Base-by-base conservation (phyloP, 257 asterid species). In the Cruciata laevipes region DNA sequence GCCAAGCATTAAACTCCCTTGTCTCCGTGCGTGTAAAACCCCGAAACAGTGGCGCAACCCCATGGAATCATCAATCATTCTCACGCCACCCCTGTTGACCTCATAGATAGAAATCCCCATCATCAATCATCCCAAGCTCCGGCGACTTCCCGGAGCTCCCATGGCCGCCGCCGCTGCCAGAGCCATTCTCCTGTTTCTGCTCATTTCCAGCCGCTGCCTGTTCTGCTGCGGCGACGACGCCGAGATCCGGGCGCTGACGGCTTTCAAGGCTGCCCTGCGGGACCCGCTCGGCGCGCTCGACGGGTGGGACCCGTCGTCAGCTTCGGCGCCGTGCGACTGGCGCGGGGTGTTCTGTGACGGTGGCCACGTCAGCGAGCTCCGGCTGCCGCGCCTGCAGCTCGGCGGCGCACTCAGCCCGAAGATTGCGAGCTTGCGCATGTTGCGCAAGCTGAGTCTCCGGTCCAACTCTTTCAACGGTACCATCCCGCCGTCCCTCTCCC, bases 261-360 rank as follows among this genome's bases (percentile, higher is more conserved):
- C 85, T n/a, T 72, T 87, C 18, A 87, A 79, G 76, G 76, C 59
- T 52, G 61, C 72, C 69, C 72, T 87, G 12, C 73, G 62, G 13
- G 95, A 87, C 82, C 95, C 95, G 10, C 78, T 82, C 18, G 80
- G 78, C 27, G 80, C 75, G 14, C 86, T 87, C 27, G 18, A 9
- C 67, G 77, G 77, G 18, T 87, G 95, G 95, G 79, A 67, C 66
- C 66, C 85, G 0, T 78, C 87, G 10, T 71, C 92, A 24, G 83
- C 85, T 7, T 73, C 77, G 5, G 85, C 90, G 61, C 95, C 95
- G 5, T 87, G 95, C 77, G 90, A 87, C 78, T 87, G 95, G 95
- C 83, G 84, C 25, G 95, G 95, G 7, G 82, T 87, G 14, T 65
- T 65, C 5, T 87, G 95, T 68, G 42, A 62, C 47, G 24, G 66